A percentile compares a stretch with the other conserved stretches of the same genome.
Conservation (phyloP, 192 early-diverging fungal genomes). For the Martensiomyces pterosporus region DNA sequence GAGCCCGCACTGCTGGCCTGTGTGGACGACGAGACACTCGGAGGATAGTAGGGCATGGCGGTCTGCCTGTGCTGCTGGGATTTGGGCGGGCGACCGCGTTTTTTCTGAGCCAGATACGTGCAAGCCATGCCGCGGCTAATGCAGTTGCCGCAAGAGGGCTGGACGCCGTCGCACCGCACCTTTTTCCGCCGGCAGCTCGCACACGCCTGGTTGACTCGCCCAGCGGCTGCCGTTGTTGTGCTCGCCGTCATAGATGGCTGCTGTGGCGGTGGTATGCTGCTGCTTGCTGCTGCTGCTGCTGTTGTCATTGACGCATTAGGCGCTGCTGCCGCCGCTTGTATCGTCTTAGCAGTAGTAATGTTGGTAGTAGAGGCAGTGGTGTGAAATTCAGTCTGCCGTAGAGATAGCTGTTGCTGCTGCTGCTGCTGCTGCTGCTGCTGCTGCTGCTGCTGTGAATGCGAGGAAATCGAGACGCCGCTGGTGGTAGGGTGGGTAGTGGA, state of each 20-base stretch:
- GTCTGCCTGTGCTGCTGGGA: constrained; percentile 10
- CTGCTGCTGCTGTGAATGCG: constrained; percentile 1
- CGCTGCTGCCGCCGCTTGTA: no score
- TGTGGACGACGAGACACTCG: no score
- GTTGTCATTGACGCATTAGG: neutral
- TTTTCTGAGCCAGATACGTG: constrained; percentile 40
- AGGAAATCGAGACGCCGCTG: neutral
- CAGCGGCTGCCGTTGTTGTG: neutral
- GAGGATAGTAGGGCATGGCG: constrained; percentile 16
- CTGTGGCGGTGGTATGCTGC: neutral
- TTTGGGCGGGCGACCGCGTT: constrained; percentile 49
- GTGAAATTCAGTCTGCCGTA: no score
- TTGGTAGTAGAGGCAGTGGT: no score
- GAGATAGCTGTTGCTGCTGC: neutral
- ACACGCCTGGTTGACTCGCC: constrained; percentile 45
- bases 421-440: constrained; percentile 4
- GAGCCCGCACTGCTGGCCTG: no score
- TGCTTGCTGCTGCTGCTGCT: constrained; percentile 6
- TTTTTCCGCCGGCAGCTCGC: constrained; percentile 53
- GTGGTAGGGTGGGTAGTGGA: no score
- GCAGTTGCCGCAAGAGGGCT: constrained; percentile 53
- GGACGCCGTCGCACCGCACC: constrained; percentile 52
- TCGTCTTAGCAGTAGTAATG: no score
- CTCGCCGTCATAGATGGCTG: neutral
- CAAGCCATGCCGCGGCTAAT: constrained; percentile 32